Evolutionary conservation across 176 grass and related monocot species (phyloP).

Genomic region (Rhynchospora breviuscula): DNA sequence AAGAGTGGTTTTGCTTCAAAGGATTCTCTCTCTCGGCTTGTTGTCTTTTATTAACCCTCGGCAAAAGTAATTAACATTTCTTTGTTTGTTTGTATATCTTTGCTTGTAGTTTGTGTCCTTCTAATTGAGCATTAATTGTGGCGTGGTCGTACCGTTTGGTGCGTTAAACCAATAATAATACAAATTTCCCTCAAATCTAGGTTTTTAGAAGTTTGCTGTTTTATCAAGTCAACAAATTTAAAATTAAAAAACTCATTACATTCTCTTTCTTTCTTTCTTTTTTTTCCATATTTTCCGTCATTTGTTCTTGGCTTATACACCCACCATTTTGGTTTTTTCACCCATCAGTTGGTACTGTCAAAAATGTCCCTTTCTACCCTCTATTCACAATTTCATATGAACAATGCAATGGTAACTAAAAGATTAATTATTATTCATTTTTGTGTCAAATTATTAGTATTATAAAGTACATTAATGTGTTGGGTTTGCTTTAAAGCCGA

Average conservation of each 20-base stretch:
- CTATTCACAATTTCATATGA: too few relatives aligned
- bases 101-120: conserved; percentile 13
- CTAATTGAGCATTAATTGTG: conserved; percentile 22
- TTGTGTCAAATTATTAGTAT: too few relatives aligned
- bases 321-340: too few relatives aligned
- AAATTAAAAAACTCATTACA: not conserved
- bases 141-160: conserved; percentile 29
- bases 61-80: conserved; percentile 3
- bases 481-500: too few relatives aligned
- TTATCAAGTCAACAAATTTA: not conserved
- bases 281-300: not conserved
- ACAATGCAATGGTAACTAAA: too few relatives aligned
- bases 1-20: not conserved
- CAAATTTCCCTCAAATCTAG: not conserved
- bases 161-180: conserved; percentile 20
- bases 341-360: too few relatives aligned
- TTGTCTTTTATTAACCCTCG: conserved; percentile 23
- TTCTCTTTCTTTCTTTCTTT: too few relatives aligned
- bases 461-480: too few relatives aligned
- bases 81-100: conserved; percentile 18
- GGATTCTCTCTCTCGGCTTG: conserved; percentile 17
- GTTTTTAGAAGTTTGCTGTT: conserved; percentile 18
- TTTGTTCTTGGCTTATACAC: too few relatives aligned
- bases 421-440: too few relatives aligned
- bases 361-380: too few relatives aligned